A percentile compares a stretch with the other conserved stretches of the same genome.
Conservation (phyloP, 1,284 basidiomycete species). For the Apiotrichum sp. region DNA sequence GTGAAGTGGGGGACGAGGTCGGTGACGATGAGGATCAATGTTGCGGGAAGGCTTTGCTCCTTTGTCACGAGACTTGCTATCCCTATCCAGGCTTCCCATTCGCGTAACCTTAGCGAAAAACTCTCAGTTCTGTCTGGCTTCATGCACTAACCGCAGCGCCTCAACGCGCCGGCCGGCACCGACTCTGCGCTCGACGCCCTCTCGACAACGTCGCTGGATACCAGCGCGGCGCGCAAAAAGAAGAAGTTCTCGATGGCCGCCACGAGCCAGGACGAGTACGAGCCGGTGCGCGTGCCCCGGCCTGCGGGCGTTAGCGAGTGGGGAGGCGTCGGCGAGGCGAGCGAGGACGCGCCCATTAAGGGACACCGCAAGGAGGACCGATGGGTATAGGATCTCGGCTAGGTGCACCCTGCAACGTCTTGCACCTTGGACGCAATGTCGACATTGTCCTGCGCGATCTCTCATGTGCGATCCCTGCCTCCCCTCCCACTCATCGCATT, state of each 20-base stretch:
- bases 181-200: conserved; percentile 10
- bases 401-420: too few species aligned
- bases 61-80: too few species aligned
- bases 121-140: not conserved
- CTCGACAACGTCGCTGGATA: not conserved
- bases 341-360: conserved; percentile 39
- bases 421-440: too few species aligned
- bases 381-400: conserved; percentile 27
- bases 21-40: too few species aligned
- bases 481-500: not conserved
- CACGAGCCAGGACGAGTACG: conserved; percentile 62
- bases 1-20: too few species aligned
- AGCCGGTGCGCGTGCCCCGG: conserved; percentile 74
- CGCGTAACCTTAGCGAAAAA: too few species aligned
- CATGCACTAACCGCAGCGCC: conserved; percentile 17
- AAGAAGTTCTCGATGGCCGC: conserved; percentile 33
- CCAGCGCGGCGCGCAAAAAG: conserved; percentile 8
- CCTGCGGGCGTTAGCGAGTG: conserved; percentile 80
- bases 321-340: conserved; percentile 69
- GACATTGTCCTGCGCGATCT: too few species aligned
- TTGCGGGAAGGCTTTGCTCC: too few species aligned
- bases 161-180: conserved; percentile 19
- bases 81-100: too few species aligned
- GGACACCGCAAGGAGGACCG: conserved; percentile 38
- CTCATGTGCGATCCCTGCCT: too few species aligned